Evolutionary conservation across 352 stramenopile genomes (phyloP).

Genomic region (Pythium brassicae): DNA sequence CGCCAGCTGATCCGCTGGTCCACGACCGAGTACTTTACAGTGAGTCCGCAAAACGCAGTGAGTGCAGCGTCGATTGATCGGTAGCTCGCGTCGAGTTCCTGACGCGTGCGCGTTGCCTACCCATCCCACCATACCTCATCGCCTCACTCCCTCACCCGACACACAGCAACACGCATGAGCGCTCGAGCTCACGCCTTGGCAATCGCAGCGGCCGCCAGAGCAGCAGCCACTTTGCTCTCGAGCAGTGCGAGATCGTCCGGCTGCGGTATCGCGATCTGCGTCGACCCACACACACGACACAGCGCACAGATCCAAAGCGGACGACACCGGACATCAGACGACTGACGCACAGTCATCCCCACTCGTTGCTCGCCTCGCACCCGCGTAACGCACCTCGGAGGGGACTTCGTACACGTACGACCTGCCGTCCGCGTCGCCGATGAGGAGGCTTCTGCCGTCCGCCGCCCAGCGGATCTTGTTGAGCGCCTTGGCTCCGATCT

Average conservation of each 20-base stretch:
- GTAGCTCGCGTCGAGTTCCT: too few species aligned
- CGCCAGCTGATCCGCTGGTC: too few species aligned
- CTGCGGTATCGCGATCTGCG: conserved; percentile 58
- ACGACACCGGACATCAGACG: background rate
- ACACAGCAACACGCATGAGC: background rate
- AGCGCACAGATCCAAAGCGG: background rate
- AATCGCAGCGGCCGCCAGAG: conserved; percentile 35
- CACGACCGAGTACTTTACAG: too few species aligned
- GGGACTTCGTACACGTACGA: conserved; percentile 79
- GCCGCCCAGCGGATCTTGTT: conserved; percentile 83
- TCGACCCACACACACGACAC: conserved; percentile 4
- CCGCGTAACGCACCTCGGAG: conserved; percentile 47
- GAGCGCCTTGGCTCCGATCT: conserved; percentile 68
- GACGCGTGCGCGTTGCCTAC: too few species aligned
- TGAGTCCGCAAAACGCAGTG: too few species aligned
- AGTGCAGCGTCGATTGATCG: too few species aligned
- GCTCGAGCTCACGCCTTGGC: conserved; percentile 30
- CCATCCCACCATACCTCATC: too few species aligned
- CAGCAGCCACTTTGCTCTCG: conserved; percentile 61
- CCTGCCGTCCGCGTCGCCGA: conserved; percentile 70
- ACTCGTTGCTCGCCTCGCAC: conserved; percentile 2
- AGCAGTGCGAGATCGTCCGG: conserved; percentile 55
- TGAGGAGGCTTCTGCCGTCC: conserved; percentile 75
- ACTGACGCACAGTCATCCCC: too few species aligned
- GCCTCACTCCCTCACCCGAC: background rate